phyloP scores from a whole-genome alignment of 2,329 filamentous ascomycete species.

The Colletotrichum neosansevieriae region DNA sequence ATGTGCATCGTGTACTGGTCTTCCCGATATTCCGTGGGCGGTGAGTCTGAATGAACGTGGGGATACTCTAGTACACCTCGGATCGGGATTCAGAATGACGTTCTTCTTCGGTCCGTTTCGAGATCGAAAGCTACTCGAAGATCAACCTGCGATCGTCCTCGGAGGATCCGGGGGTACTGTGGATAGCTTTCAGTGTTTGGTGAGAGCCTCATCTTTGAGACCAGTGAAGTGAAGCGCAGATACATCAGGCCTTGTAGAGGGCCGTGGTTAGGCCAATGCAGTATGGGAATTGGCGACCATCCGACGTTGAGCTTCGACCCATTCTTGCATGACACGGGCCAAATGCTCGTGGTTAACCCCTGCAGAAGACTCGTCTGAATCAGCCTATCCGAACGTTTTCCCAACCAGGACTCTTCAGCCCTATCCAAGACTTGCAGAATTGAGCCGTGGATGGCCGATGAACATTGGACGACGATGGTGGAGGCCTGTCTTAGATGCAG shows the following conservation, averaged over 20 bases:
- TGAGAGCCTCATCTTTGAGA: conserved; percentile 7
- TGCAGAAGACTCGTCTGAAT: conserved; percentile 21
- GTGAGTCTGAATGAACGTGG: not conserved
- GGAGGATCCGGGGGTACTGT: not conserved
- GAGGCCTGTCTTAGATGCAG: not conserved
- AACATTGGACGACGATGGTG: conserved; percentile 10
- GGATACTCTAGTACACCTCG: not conserved
- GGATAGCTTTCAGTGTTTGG: not conserved
- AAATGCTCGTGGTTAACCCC: conserved; percentile 26
- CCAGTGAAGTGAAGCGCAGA: conserved; percentile 2
- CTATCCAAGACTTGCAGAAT: conserved; percentile 9
- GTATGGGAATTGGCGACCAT: not conserved
- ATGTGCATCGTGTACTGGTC: not conserved
- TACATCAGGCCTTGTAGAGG: not conserved
- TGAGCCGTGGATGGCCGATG: not conserved
- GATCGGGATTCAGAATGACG: not conserved
- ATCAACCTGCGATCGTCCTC: conserved; percentile 1
- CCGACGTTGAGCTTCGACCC: not conserved
- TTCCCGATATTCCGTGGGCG: conserved; percentile 1
- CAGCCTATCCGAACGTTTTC: conserved; percentile 11
- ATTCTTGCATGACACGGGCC: conserved; percentile 3
- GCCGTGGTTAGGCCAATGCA: not conserved
- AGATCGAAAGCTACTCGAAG: not conserved
- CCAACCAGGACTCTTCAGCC: conserved; percentile 25
- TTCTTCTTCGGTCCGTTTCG: conserved; percentile 14